These are phyloP conservation scores for Periconia sp. DNA, from an alignment of 2,329 filamentous ascomycete genomes.

Conservation along the genomic window DNA sequence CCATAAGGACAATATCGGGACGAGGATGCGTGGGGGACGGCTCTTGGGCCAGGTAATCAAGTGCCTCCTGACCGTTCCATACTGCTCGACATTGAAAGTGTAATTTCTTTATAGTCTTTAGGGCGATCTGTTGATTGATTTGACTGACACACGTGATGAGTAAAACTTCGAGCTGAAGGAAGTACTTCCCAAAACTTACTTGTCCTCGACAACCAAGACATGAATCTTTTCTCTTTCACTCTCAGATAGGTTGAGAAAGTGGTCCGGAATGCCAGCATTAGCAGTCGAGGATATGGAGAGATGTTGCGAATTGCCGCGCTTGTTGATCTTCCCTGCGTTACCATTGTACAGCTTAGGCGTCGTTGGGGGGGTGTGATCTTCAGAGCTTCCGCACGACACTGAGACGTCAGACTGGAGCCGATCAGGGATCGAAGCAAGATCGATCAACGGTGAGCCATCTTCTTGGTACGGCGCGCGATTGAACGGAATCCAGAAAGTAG, in stretches of 20 bases:
- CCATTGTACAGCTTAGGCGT: constrained; percentile 36
- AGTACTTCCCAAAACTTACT: constrained; percentile 57
- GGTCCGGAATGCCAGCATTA: constrained; percentile 32
- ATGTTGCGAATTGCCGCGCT: constrained; percentile 8
- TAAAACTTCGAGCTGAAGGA: background rate
- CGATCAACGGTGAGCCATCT: constrained; percentile 60
- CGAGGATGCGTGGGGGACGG: constrained; percentile 59
- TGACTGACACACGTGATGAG: constrained; percentile 31
- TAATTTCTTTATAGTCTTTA: constrained; percentile 75
- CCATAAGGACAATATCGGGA: constrained; percentile 80
- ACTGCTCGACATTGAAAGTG: constrained; percentile 73
- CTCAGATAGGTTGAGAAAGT: constrained; percentile 56
- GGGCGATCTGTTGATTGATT: constrained; percentile 78
- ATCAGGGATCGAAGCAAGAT: constrained; percentile 70
- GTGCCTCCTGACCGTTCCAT: constrained; percentile 79
- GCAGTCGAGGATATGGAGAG: constrained; percentile 30
- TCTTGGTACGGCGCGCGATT: constrained; percentile 67
- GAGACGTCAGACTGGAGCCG: constrained; percentile 64
- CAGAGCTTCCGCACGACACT: constrained; percentile 71
- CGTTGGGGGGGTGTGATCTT: constrained; percentile 58
- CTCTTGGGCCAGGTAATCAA: constrained; percentile 69
- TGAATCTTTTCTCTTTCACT: constrained; percentile 68
- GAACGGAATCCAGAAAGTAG: constrained; percentile 78
- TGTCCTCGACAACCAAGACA: constrained; percentile 82
- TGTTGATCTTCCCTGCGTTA: constrained; percentile 9